These are phyloP conservation scores for Ustulina deusta DNA, from an alignment of 2,329 filamentous ascomycete genomes.

Conservation along the genomic window DNA sequence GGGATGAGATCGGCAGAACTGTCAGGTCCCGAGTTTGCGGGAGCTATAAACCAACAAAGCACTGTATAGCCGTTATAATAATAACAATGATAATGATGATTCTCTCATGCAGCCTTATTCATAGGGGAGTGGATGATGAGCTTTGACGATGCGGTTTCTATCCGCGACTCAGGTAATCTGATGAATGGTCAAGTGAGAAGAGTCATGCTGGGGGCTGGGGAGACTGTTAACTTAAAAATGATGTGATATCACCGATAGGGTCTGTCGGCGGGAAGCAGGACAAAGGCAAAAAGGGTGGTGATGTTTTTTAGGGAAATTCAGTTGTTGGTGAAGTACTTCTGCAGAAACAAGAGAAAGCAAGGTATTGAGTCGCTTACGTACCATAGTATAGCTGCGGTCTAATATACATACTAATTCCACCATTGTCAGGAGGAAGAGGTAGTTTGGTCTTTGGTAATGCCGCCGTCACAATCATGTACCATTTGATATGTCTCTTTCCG, in stretches of 20 bases:
- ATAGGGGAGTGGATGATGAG: neutral
- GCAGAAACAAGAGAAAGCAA: slow-evolving; percentile 1
- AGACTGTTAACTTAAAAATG: slow-evolving; percentile 10
- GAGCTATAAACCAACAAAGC: slow-evolving; percentile 2
- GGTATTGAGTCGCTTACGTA: neutral
- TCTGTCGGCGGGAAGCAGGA: neutral
- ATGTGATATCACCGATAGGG: neutral
- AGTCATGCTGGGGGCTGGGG: neutral
- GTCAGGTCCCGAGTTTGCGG: slow-evolving; percentile 11
- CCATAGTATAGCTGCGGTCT: neutral
- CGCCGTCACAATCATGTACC: neutral
- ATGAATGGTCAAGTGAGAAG: neutral
- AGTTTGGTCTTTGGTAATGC: slow-evolving; percentile 11
- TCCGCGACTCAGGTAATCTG: neutral
- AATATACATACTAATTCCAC: slow-evolving; percentile 19
- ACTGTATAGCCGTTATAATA: neutral
- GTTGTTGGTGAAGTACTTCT: neutral
- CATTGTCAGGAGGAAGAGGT: slow-evolving; percentile 1
- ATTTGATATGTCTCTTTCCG: slow-evolving; percentile 23
- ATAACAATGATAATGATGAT: neutral
- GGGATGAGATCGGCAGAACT: slow-evolving; percentile 23
- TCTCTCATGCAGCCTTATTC: neutral
- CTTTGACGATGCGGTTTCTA: neutral
- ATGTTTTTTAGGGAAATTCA: neutral
- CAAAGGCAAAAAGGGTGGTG: slow-evolving; percentile 1